These are phyloP conservation scores for Thuja plicata DNA, from an alignment of 83 land plant genomes.

Conservation along the genomic window DNA sequence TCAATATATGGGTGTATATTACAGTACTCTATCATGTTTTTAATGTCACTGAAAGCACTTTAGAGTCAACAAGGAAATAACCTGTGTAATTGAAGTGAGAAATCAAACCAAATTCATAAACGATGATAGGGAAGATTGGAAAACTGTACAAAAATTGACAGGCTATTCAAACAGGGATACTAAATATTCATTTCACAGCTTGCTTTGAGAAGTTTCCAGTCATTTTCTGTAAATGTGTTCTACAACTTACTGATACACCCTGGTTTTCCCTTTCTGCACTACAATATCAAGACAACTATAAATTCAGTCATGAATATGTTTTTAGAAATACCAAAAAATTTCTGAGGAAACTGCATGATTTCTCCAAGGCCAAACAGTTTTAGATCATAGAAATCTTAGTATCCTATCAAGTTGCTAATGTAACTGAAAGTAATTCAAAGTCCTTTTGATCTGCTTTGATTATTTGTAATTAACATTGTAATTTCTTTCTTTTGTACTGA, in stretches of 20 bases:
- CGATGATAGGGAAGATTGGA: neutral
- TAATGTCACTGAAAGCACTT: too few relatives aligned
- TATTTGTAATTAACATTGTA: too few relatives aligned
- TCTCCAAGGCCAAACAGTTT: too few relatives aligned
- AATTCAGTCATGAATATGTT: neutral
- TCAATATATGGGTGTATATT: too few relatives aligned
- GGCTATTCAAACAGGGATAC: neutral
- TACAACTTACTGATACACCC: neutral
- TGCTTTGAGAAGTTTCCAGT: neutral
- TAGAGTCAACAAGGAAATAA: neutral
- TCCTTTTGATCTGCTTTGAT: too few relatives aligned
- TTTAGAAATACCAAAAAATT: neutral
- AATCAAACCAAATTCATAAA: neutral
- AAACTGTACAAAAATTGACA: too few relatives aligned
- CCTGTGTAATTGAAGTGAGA: neutral
- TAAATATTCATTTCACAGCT: neutral
- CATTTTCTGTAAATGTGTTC: neutral
- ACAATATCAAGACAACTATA: neutral
- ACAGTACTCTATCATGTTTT: too few relatives aligned
- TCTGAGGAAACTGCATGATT: too few relatives aligned
- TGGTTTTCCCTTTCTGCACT: neutral
- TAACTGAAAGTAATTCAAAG: too few relatives aligned
- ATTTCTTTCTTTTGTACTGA: too few relatives aligned
- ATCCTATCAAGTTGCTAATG: too few relatives aligned
- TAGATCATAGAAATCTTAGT: too few relatives aligned